These are phyloP conservation scores for Euphrasia arctica DNA, from an alignment of 305 asterid species.

Conservation along the genomic window DNA sequence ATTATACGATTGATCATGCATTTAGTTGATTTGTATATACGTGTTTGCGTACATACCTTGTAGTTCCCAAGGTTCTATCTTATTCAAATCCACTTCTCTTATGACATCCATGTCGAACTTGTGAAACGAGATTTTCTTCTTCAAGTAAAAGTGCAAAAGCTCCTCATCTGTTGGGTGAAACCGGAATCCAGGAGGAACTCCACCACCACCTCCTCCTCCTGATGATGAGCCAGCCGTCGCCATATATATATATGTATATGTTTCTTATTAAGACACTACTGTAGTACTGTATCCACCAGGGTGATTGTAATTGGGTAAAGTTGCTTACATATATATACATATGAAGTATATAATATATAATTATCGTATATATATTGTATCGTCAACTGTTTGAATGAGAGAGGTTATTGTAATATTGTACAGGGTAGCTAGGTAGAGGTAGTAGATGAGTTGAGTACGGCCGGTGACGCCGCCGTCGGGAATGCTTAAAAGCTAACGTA, in stretches of 20 bases:
- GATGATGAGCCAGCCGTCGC: conserved; percentile 41
- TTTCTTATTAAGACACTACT: not conserved
- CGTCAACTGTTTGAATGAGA: conserved; percentile 31
- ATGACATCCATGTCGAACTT: conserved; percentile 88
- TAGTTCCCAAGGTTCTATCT: conserved; percentile 83
- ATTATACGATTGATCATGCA: not conserved
- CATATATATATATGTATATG: too few species aligned
- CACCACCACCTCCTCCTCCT: conserved; percentile 42
- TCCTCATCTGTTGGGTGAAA: conserved; percentile 91
- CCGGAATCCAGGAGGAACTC: conserved; percentile 87
- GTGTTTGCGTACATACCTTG: conserved; percentile 44
- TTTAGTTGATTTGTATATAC: too few species aligned
- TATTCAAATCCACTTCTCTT: conserved; percentile 71
- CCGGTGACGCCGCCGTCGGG: conserved; percentile 85
- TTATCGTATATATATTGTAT: too few species aligned
- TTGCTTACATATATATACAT: not conserved
- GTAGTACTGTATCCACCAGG: too few species aligned
- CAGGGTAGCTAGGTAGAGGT: not conserved
- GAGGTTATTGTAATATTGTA: conserved; percentile 27
- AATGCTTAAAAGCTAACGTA: conserved; percentile 62
- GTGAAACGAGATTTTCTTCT: conserved; percentile 68
- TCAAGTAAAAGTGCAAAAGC: conserved; percentile 77
- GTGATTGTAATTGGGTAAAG: not conserved
- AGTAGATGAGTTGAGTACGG: conserved; percentile 55
- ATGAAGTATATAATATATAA: not conserved